Percentiles rank a stretch among this genome's conserved stretches.
Conservation (phyloP, 192 early-diverging fungal species). For the Mortierella claussenii region DNA sequence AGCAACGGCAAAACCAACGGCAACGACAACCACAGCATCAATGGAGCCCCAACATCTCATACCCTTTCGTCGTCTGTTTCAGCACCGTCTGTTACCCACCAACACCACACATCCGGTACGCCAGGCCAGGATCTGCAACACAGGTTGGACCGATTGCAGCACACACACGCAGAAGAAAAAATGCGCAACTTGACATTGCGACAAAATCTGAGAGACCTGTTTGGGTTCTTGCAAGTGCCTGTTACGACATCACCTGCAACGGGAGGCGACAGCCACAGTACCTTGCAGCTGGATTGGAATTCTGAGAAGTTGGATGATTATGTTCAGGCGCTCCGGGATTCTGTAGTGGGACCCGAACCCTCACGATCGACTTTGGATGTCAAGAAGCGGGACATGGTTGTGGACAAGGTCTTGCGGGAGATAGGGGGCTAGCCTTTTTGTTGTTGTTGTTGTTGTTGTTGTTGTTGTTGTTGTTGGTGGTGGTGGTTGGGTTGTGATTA, state of each 20-base stretch:
- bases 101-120: conserved; percentile 14
- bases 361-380: conserved; percentile 11
- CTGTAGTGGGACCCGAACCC: conserved; percentile 19
- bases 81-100: too few relatives aligned
- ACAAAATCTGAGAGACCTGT: conserved; percentile 29
- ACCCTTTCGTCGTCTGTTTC: too few relatives aligned
- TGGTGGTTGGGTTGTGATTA: too few relatives aligned
- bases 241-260: neutral
- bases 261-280: neutral
- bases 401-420: conserved; percentile 38
- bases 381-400: conserved; percentile 26
- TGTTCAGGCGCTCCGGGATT: conserved; percentile 36
- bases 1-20: neutral
- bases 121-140: conserved; percentile 35
- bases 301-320: conserved; percentile 35
- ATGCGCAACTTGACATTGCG: conserved; percentile 29
- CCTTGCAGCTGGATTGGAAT: conserved; percentile 13
- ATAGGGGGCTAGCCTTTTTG: neutral
- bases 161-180: conserved; percentile 30
- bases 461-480: too few relatives aligned
- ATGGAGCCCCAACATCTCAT: too few relatives aligned
- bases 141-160: conserved; percentile 31
- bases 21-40: too few relatives aligned
- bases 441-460: too few relatives aligned
- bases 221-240: conserved; percentile 34